These are phyloP conservation scores for Kappamyces sp. DNA, from an alignment of 192 early-diverging fungal species.

Conservation along the genomic window DNA sequence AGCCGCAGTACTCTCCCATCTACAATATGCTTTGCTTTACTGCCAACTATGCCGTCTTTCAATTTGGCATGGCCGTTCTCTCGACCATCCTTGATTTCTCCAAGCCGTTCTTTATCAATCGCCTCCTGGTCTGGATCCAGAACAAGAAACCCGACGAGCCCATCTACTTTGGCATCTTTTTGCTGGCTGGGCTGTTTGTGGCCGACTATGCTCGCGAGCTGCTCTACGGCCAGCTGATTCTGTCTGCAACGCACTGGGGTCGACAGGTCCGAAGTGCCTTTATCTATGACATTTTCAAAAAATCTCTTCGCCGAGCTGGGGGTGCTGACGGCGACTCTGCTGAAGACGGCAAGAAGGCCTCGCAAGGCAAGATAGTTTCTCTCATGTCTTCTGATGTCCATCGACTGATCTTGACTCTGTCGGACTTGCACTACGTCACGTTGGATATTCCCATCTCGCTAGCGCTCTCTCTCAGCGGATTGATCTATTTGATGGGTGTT, in stretches of 20 bases:
- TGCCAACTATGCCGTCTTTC: constrained; percentile 12
- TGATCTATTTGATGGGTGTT: constrained; percentile 7
- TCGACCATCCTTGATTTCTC: constrained; percentile 22
- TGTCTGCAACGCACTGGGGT: constrained; percentile 16
- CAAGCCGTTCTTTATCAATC: constrained; percentile 41
- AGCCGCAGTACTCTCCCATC: background rate
- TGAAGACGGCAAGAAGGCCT: constrained; percentile 9
- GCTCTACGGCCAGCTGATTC: constrained; percentile 16
- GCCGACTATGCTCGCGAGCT: constrained; percentile 6
- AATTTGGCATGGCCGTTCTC: constrained; percentile 17
- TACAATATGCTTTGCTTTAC: constrained; percentile 6
- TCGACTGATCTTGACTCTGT: constrained; percentile 26
- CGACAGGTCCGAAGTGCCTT: constrained; percentile 7
- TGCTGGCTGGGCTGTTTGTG: constrained; percentile 23
- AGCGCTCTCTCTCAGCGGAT: constrained; percentile 2
- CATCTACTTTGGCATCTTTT: constrained; percentile 11
- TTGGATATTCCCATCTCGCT: constrained; percentile 13
- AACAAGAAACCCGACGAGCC: constrained; percentile 2
- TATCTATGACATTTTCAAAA: constrained; percentile 39
- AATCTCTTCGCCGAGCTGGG: constrained; percentile 28
- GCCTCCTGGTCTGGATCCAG: constrained; percentile 33
- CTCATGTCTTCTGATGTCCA: constrained; percentile 40
- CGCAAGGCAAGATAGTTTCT: constrained; percentile 38
- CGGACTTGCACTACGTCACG: constrained; percentile 20
- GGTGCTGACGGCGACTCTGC: background rate